Conservation (phyloP, 139 green algal species). For the Chlamydomonas sphaeroides region DNA sequence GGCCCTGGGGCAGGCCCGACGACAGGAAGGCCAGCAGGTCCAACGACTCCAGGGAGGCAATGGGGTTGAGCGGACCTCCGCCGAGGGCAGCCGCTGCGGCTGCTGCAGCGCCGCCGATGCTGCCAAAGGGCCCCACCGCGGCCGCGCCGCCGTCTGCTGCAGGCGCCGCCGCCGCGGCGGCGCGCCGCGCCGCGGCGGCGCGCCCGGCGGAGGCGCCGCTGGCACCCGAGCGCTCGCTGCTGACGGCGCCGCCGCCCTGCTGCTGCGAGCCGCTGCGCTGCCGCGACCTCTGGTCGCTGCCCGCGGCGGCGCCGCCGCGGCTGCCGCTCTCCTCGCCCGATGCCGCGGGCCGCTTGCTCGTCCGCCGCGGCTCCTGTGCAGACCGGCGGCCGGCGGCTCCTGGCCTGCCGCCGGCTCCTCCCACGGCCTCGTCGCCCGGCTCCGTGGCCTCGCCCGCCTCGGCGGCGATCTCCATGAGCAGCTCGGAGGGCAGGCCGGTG, state of each 20-base stretch:
- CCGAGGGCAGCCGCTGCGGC: neutral
- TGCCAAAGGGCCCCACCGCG: neutral
- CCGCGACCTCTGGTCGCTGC: no score
- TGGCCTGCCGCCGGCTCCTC: neutral
- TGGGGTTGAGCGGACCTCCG: neutral
- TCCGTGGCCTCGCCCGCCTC: neutral
- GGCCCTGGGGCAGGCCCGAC: neutral
- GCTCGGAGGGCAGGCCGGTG: slow-evolving; percentile 5
- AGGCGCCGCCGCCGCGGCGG: neutral
- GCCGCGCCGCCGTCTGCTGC: neutral
- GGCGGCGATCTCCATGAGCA: slow-evolving; percentile 9
- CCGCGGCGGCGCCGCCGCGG: neutral
- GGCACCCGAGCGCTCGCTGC: neutral
- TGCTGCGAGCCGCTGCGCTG: neutral
- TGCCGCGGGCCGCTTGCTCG: neutral
- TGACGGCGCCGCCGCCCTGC: neutral
- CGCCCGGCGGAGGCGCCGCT: neutral
- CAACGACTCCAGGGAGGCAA: slow-evolving; percentile 11
- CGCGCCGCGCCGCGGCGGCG: no score
- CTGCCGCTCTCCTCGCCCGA: neutral
- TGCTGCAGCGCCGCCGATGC: neutral
- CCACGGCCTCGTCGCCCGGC: neutral
- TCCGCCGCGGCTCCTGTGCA: neutral
- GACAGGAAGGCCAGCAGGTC: slow-evolving; percentile 32
- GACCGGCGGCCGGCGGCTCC: neutral